These are phyloP conservation scores for Aspergillus sojae DNA, from an alignment of 2,329 filamentous ascomycete species.

Conservation along the genomic window DNA sequence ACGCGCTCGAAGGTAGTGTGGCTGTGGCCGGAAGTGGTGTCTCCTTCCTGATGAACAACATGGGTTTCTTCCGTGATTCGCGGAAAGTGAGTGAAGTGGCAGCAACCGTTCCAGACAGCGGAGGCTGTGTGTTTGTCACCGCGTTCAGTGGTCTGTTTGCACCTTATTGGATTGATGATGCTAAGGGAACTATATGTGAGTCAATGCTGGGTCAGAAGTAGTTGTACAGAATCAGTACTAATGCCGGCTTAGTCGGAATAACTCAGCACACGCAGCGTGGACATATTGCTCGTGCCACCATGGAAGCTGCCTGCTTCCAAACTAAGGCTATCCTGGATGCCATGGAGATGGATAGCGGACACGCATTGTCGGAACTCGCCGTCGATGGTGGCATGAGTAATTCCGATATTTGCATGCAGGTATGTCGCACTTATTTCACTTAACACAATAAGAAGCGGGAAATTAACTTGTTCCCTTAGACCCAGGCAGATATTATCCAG, in stretches of 20 bases:
- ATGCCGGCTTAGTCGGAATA: conserved; percentile 63
- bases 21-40: conserved; percentile 80
- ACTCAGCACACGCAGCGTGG: conserved; percentile 83
- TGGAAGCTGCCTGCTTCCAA: conserved; percentile 91
- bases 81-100: conserved; percentile 67
- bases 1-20: conserved; percentile 82
- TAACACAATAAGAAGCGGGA: neutral
- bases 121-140: conserved; percentile 83
- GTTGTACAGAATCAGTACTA: conserved; percentile 5
- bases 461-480: conserved; percentile 47
- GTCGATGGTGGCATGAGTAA: conserved; percentile 91
- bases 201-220: conserved; percentile 15
- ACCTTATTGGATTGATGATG: conserved; percentile 93
- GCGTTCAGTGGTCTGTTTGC: conserved; percentile 90
- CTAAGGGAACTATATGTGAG: conserved; percentile 80
- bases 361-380: conserved; percentile 72
- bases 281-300: conserved; percentile 84
- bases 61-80: conserved; percentile 64
- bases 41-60: conserved; percentile 71
- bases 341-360: conserved; percentile 83
- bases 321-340: conserved; percentile 89
- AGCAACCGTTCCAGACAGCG: conserved; percentile 70
- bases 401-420: conserved; percentile 85
- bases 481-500: conserved; percentile 81
- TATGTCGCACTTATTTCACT: conserved; percentile 34